A percentile compares a stretch with the other conserved stretches of the same genome.
These are phyloP conservation scores for Neurospora discreta DNA, from an alignment of 495 filamentous ascomycete genomes.

Conservation along the genomic window DNA sequence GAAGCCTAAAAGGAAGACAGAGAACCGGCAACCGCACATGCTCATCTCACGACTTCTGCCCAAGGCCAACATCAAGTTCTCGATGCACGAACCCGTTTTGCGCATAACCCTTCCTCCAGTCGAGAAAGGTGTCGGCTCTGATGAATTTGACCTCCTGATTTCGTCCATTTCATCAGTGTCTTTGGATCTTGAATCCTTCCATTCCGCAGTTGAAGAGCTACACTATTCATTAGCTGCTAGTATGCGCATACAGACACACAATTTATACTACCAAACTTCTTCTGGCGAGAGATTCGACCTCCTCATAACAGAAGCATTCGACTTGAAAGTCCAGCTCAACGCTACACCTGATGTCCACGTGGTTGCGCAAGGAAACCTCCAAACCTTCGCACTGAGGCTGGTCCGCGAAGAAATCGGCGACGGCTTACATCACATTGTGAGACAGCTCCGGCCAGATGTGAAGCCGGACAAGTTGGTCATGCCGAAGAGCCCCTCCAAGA, in stretches of 20 bases:
- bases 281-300: slow-evolving; percentile 73
- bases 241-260: slow-evolving; percentile 73
- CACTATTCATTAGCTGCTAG: slow-evolving; percentile 79
- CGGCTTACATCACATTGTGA: slow-evolving; percentile 82
- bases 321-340: slow-evolving; percentile 72
- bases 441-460: slow-evolving; percentile 55
- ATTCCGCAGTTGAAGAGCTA: slow-evolving; percentile 71
- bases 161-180: slow-evolving; percentile 87
- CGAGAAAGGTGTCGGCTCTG: slow-evolving; percentile 49
- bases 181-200: slow-evolving; percentile 85
- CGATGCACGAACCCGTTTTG: slow-evolving; percentile 89
- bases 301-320: slow-evolving; percentile 72
- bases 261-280: slow-evolving; percentile 90
- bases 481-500: slow-evolving; percentile 32
- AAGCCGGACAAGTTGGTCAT: slow-evolving; percentile 47
- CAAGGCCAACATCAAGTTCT: slow-evolving; percentile 90
- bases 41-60: slow-evolving; percentile 86
- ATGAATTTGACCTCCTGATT: slow-evolving; percentile 88
- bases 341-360: slow-evolving; percentile 81
- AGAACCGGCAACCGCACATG: slow-evolving; percentile 39
- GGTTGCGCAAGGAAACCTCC: slow-evolving; percentile 63
- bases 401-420: slow-evolving; percentile 83
- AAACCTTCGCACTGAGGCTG: slow-evolving; percentile 82
- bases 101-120: slow-evolving; percentile 71
- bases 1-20: slow-evolving; percentile 37